phyloP scores from a whole-genome alignment of 2,329 filamentous ascomycete genomes.

The Aspergillus brasiliensis region DNA sequence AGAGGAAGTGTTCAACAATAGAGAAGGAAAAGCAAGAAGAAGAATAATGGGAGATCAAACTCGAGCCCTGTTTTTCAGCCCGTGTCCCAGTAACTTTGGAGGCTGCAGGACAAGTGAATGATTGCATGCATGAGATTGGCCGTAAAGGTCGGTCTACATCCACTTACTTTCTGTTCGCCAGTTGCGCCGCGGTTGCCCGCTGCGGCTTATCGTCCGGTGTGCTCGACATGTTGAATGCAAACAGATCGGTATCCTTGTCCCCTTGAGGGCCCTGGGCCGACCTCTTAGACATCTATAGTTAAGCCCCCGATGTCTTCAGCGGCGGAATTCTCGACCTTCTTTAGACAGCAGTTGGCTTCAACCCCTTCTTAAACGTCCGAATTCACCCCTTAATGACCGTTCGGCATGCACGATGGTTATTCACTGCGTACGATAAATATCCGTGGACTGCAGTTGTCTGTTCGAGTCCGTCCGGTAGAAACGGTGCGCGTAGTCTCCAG shows the following conservation, averaged over 20 bases:
- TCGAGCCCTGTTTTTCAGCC: neutral
- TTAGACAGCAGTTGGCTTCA: constrained; percentile 14
- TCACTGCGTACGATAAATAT: neutral
- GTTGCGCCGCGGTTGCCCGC: constrained; percentile 57
- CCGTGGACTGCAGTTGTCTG: neutral
- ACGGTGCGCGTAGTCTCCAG: constrained; percentile 12
- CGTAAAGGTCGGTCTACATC: constrained; percentile 22
- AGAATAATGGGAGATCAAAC: neutral
- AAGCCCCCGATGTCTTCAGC: constrained; percentile 2
- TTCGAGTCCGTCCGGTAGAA: neutral
- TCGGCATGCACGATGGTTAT: constrained; percentile 17
- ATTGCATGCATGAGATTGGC: constrained; percentile 18
- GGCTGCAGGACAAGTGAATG: constrained; percentile 6
- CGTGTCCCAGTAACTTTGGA: constrained; percentile 4
- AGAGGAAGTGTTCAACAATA: neutral
- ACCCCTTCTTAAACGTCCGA: constrained; percentile 19
- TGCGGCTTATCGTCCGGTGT: constrained; percentile 49
- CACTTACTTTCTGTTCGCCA: constrained; percentile 59
- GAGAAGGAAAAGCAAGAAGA: neutral
- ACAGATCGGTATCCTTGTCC: constrained; percentile 32
- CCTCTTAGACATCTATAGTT: constrained; percentile 45
- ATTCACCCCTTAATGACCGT: constrained; percentile 8
- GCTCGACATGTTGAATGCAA: constrained; percentile 41
- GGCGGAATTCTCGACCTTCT: constrained; percentile 19
- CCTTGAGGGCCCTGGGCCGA: constrained; percentile 39